Base-by-base conservation (phyloP, 768 basidiomycete species). In the Hypsizygus marmoreus region DNA sequence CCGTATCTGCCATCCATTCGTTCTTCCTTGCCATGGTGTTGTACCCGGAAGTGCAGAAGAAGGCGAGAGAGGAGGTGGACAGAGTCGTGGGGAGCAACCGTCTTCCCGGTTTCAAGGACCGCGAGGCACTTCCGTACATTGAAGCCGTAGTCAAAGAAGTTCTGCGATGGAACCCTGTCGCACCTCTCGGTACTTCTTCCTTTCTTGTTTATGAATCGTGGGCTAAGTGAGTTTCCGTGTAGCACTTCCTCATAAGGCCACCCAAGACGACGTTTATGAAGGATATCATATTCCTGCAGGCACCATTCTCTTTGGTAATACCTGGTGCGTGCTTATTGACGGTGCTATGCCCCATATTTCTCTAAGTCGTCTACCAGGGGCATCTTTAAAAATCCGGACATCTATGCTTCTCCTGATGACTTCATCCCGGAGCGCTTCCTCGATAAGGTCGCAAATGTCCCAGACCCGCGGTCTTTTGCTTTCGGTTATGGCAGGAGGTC, bases 51-150 rank as follows among this genome's bases (percentile, higher is more conserved):
- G 57, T 63, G 6, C 66, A 65, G 48, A 39, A 38, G n/a, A 58
- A 51, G 24, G 69, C 67, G 0, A 65, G 66, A 37, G 57, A 46
- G 11, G 69, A 72, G 43, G 33, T 73, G 13, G 65, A 68, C 37
- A 13, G 37, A 4, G 63, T 66, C 3, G 40, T 70, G 3, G 66
- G 64, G 0, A 33, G 33, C 3, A 54, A 53, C 13, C 46, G 65
- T 0, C 49, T 73, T 10, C 70, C 71, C 0, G 53, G 40, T 9
- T 53, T 65, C 28, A 47, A 46, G 11, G 70, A 71, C 39, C 38
- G 50, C 6, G 43, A 39, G 2, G 20, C 49, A 6, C 36, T 71
- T 19, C 65, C 66, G 0, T 70, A 68, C 37, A 45, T 69, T 2
- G 40, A 47, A 7, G 65, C 63, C 0, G 23, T 67, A 8, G 50